Evolutionary conservation across 2,329 filamentous ascomycete species (phyloP).

Genomic region (Sclerotinia glacialis): DNA sequence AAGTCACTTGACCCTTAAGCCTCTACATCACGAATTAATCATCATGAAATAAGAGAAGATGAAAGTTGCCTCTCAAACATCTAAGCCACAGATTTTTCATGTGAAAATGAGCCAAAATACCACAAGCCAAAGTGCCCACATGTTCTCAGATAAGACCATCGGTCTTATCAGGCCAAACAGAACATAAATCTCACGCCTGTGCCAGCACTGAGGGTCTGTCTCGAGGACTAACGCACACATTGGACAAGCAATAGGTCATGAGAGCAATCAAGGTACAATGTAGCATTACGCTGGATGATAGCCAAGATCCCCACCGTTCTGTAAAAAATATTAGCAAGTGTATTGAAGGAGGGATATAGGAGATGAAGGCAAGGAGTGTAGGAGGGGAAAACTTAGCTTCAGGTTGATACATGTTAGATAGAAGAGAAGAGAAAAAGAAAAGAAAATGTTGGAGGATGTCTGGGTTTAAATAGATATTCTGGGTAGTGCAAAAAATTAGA

Average conservation of each 20-base stretch:
- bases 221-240: neutral
- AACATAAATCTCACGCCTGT: neutral
- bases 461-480: neutral
- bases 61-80: neutral
- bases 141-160: conserved; percentile 3
- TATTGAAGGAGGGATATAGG: no score
- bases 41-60: neutral
- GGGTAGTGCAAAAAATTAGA: neutral
- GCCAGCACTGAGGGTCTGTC: neutral
- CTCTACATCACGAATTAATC: neutral
- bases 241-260: neutral
- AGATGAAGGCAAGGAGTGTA: neutral
- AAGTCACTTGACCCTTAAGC: neutral
- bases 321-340: neutral
- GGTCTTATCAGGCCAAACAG: neutral
- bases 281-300: neutral
- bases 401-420: neutral
- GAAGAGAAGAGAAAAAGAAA: neutral
- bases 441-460: neutral
- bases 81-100: neutral
- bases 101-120: neutral
- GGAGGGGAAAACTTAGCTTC: neutral
- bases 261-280: conserved; percentile 1
- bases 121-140: neutral
- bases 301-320: neutral